Conservation (phyloP, 106 monocot species). For the Iris macrosiphon region DNA sequence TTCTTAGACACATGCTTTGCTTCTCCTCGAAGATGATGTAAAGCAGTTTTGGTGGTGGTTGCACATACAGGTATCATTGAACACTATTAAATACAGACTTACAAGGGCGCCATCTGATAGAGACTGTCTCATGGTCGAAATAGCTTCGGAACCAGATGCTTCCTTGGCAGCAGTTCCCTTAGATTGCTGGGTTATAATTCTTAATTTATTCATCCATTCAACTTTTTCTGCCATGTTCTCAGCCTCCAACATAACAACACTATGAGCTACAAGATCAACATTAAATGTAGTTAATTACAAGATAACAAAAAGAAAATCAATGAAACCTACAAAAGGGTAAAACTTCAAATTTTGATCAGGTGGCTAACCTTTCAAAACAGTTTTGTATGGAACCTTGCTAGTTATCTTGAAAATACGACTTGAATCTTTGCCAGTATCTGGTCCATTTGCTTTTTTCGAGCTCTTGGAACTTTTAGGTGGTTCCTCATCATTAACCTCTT, state of each 20-base stretch:
- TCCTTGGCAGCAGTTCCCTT: slow-evolving; percentile 44
- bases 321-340: neutral
- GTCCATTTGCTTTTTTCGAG: slow-evolving; percentile 55
- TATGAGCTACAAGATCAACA: slow-evolving; percentile 60
- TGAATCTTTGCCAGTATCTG: slow-evolving; percentile 37
- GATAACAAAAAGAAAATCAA: neutral
- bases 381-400: slow-evolving; percentile 70
- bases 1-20: no score
- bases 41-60: neutral
- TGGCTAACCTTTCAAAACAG: slow-evolving; percentile 56
- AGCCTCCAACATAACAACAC: slow-evolving; percentile 85
- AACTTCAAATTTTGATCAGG: neutral
- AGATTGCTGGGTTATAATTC: slow-evolving; percentile 44
- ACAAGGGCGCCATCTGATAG: slow-evolving; percentile 91
- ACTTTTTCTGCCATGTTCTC: slow-evolving; percentile 81
- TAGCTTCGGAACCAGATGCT: slow-evolving; percentile 32
- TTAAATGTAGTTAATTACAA: neutral
- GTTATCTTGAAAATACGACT: slow-evolving; percentile 64
- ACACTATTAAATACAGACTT: slow-evolving; percentile 16
- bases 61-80: neutral
- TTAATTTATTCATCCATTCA: slow-evolving; percentile 86
- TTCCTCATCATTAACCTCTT: slow-evolving; percentile 60
- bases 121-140: slow-evolving; percentile 62
- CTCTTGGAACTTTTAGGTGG: slow-evolving; percentile 59
- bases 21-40: no score